These are phyloP conservation scores for Lactifluus echinatus DNA, from an alignment of 768 basidiomycete species.

Conservation along the genomic window DNA sequence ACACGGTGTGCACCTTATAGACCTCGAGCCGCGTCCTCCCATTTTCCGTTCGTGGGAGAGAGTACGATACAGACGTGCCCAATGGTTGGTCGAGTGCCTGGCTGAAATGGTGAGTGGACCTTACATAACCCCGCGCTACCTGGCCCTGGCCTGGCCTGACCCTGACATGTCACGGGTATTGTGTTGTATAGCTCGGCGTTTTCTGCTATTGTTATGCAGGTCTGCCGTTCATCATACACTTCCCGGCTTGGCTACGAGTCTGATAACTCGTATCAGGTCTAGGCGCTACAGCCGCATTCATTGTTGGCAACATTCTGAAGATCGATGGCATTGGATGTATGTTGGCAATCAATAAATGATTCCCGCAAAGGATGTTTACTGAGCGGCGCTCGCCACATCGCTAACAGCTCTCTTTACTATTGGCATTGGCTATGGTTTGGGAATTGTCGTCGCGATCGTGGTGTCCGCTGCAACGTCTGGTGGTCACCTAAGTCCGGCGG, in stretches of 20 bases:
- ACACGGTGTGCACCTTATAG: slow-evolving; percentile 32
- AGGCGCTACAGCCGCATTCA: slow-evolving; percentile 28
- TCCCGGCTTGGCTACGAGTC: not conserved
- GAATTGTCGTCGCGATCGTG: slow-evolving; percentile 32
- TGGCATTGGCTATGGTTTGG: slow-evolving; percentile 32
- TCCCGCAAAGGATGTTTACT: not conserved
- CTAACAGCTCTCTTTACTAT: slow-evolving; percentile 28
- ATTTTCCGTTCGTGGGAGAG: slow-evolving; percentile 44
- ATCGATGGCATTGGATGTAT: slow-evolving; percentile 25
- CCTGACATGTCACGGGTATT: too few relatives aligned
- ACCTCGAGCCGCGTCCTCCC: slow-evolving; percentile 33
- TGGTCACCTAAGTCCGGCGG: slow-evolving; percentile 43
- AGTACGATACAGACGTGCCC: slow-evolving; percentile 31
- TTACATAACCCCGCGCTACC: too few relatives aligned
- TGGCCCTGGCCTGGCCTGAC: too few relatives aligned
- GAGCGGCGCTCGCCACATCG: not conserved
- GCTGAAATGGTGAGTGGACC: slow-evolving; percentile 45
- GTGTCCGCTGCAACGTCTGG: slow-evolving; percentile 30
- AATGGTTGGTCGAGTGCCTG: slow-evolving; percentile 49
- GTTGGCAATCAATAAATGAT: slow-evolving; percentile 14
- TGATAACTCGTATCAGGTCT: slow-evolving; percentile 22
- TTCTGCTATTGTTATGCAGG: slow-evolving; percentile 19
- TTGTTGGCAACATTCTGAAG: slow-evolving; percentile 25
- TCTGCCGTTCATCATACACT: not conserved
- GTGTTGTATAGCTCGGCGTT: slow-evolving; percentile 12